Base-by-base conservation (phyloP, 169 alveolate species). In the Babesia ovis region DNA sequence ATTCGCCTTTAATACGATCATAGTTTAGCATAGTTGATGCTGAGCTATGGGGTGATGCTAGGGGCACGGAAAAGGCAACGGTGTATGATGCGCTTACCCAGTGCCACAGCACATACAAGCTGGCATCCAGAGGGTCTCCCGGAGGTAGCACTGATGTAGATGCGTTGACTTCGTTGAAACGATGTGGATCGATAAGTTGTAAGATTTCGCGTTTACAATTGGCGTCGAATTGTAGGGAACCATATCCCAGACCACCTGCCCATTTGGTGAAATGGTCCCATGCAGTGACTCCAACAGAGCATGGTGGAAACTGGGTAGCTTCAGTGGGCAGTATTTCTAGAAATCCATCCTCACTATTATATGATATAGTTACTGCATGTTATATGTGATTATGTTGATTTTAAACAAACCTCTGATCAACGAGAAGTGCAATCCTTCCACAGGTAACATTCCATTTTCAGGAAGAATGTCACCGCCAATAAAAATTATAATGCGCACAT, bases 101-200 rank as follows among this genome's bases (percentile, higher is more conserved):
- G 42, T 70, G 39, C 85, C 85, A 76, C 32, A 76, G 25, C 18
- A 51, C 57, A 35, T 64, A 48, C 18, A 76, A 34, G 20, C 41
- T 14, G 43, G 60, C 35, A 32, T 68, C 77, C 23, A 76, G 54
- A n/a, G 59, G 32, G 12, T 31, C 35, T 6, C n/a, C 27, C 62
- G n/a, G 72, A 14, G 59, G 59, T 8, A 27, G 35, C 42, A 3
- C 1, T 50, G 27, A 27, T 9, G 46, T 2, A 48, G 14, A 29
- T 0, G 62, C 61, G 4, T 11, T 64, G 12, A 5, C 41, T 25
- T 64, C 62, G 31, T 64, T 64, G 51, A 64, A 64, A 14, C 62
- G 4, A 22, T 48, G 42, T 20, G 31, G 31, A 6, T 29, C 27
- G 1, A 64, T 3, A 5, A 64, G 61, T 32, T 42, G 22, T 4